phyloP scores from a whole-genome alignment of 768 basidiomycete genomes.

The Leccinum variicolor region DNA sequence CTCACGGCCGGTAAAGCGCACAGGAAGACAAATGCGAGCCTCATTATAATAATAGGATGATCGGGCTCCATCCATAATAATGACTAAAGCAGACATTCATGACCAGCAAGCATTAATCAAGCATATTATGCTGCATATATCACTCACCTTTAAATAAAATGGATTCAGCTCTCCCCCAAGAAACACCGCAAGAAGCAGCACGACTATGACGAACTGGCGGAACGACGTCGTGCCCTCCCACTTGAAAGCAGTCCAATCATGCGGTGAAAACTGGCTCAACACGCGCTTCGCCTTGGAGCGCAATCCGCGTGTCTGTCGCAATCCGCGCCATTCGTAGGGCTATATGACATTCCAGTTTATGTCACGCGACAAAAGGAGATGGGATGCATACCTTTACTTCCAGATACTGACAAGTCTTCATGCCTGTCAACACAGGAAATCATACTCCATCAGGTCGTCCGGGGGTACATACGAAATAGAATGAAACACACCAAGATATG shows the following conservation, averaged over 20 bases:
- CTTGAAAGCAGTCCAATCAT: constrained; percentile 84
- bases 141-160: constrained; percentile 78
- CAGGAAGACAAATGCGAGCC: constrained; percentile 72
- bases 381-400: constrained; percentile 63
- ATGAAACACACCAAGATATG: constrained; percentile 60
- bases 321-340: constrained; percentile 85
- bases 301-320: constrained; percentile 72
- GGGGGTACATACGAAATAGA: constrained; percentile 7
- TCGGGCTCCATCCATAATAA: constrained; percentile 88
- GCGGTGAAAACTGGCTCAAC: constrained; percentile 80
- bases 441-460: constrained; percentile 12
- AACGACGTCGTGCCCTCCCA: constrained; percentile 82
- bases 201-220: constrained; percentile 70
- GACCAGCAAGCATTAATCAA: constrained; percentile 10
- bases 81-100: constrained; percentile 36
- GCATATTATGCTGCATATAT: too few species aligned
- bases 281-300: constrained; percentile 78
- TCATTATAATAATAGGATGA: constrained; percentile 76
- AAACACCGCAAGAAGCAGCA: constrained; percentile 72
- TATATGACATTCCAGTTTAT: constrained; percentile 26
- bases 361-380: not conserved
- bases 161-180: constrained; percentile 84
- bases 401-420: constrained; percentile 84
- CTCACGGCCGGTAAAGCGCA: constrained; percentile 85
- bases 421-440: constrained; percentile 44